phyloP scores from a whole-genome alignment of 108 stramenopile genomes.

The Mediolabrus comicus region DNA sequence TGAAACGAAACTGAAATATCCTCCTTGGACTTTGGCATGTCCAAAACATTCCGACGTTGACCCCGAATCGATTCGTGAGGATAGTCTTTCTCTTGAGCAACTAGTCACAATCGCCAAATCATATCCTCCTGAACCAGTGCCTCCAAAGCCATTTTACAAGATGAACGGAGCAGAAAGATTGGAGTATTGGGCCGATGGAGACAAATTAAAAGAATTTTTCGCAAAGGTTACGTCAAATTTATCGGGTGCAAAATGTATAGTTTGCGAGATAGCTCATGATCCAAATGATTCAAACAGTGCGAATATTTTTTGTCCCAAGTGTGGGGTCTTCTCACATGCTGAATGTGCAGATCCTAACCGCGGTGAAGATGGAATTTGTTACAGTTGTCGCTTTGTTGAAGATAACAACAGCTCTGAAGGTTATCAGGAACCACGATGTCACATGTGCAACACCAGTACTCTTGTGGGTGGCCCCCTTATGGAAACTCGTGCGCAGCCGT shows the following conservation, averaged over 20 bases:
- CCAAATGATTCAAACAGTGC: slow-evolving; percentile 25
- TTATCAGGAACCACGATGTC: slow-evolving; percentile 55
- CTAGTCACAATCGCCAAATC: slow-evolving; percentile 61
- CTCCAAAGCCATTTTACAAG: slow-evolving; percentile 65
- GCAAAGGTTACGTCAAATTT: slow-evolving; percentile 49
- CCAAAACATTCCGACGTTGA: slow-evolving; percentile 68
- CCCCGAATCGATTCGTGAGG: slow-evolving; percentile 38
- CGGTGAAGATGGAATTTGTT: slow-evolving; percentile 36
- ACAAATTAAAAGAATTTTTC: slow-evolving; percentile 60
- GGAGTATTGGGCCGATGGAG: slow-evolving; percentile 45
- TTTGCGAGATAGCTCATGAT: slow-evolving; percentile 53
- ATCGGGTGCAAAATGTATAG: slow-evolving; percentile 60
- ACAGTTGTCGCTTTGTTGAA: slow-evolving; percentile 45
- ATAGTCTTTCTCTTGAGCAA: slow-evolving; percentile 49
- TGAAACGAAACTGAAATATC: slow-evolving; percentile 26
- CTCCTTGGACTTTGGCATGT: slow-evolving; percentile 80
- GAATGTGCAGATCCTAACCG: slow-evolving; percentile 50
- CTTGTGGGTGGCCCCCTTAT: slow-evolving; percentile 50
- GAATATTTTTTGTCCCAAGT: slow-evolving; percentile 52
- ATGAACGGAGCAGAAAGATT: slow-evolving; percentile 57
- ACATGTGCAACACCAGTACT: slow-evolving; percentile 59
- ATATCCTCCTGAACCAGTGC: slow-evolving; percentile 67
- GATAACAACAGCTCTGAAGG: slow-evolving; percentile 33
- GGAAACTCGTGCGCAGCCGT: slow-evolving; percentile 47
- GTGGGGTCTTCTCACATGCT: slow-evolving; percentile 55